A percentile compares a stretch with the other conserved stretches of the same genome.
These are phyloP conservation scores for Phylloporus sp. DNA, from an alignment of 768 basidiomycete genomes.

Conservation along the genomic window DNA sequence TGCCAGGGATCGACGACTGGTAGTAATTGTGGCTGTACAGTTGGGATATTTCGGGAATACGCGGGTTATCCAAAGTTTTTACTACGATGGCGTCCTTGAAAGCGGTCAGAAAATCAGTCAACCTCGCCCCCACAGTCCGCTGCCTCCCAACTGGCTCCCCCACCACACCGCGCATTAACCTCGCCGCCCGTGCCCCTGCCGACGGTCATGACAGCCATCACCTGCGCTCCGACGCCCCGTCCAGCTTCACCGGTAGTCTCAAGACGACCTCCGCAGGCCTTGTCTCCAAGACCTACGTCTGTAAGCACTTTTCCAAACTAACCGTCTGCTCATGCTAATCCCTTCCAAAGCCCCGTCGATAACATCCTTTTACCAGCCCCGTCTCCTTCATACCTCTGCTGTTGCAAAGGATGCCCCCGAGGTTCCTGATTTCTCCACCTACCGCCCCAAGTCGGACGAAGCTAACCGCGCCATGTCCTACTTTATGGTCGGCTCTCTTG, in stretches of 20 bases:
- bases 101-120: conserved; percentile 77
- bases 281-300: conserved; percentile 57
- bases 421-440: conserved; percentile 85
- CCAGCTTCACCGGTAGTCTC: conserved; percentile 57
- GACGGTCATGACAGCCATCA: conserved; percentile 57
- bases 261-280: conserved; percentile 48
- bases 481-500: conserved; percentile 88
- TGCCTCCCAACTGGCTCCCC: conserved; percentile 79
- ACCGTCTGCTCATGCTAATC: conserved; percentile 14
- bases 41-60: conserved; percentile 41
- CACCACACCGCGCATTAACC: conserved; percentile 66
- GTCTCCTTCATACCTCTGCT: conserved; percentile 75
- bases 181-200: conserved; percentile 59
- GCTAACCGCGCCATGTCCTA: conserved; percentile 76
- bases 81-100: conserved; percentile 60
- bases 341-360: conserved; percentile 43
- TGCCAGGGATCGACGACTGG: conserved; percentile 26
- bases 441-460: conserved; percentile 63
- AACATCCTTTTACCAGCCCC: conserved; percentile 54
- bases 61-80: conserved; percentile 11
- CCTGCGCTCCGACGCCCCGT: conserved; percentile 58
- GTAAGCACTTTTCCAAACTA: conserved; percentile 41
- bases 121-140: conserved; percentile 76
- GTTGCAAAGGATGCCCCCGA: conserved; percentile 64
- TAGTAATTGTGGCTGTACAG: conserved; percentile 27